Evolutionary conservation across 2,329 filamentous ascomycete genomes (phyloP), one percentile per base, ranked within the genome.

Genomic region (Fusarium acutatum): DNA sequence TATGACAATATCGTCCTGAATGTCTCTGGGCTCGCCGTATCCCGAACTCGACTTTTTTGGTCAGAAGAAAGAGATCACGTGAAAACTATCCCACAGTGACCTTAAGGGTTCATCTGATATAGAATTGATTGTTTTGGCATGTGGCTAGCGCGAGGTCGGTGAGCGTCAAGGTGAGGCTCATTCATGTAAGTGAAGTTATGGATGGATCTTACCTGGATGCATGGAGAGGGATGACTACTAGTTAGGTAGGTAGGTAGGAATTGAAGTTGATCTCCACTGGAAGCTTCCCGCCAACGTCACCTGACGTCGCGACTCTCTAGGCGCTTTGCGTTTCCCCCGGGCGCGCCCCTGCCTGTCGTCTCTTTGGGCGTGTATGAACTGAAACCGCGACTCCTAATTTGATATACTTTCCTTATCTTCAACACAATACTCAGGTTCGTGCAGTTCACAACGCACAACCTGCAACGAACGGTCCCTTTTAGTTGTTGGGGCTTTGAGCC

Each of bases 241-340:
- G 14, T 34, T 8, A 15, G 26, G 14, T 34, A 41, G 8, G 14
- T 15, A 24, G 18, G 26, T 47, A 15, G 44, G 44, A 47, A 47
- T 28, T 30, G n/a, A 38, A 38, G 47, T 63, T 69, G 66, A 46
- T 60, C 24, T 64, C 38, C 28, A 64, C 58, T 22, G 12, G 38
- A 35, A 53, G 20, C 22, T 26, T 52, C 63, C 60, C 60, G 38
- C 53, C 64, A 67, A 64, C 59, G 73, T 78, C 77, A 78, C 77
- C 77, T 79, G 77, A 78, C 69, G 71, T 70, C 77, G 75, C 77
- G 77, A 78, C 60, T 74, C 50, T 66, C 60, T 58, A 69, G 54
- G 56, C 71, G 63, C 71, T 65, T 74, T 52, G 58, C 53, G 47
- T 59, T 52, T 62, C 62, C 59, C 40, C 66, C 37, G 58, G 35